Conservation (phyloP, 129 eudicot species). For the Kitagawia praeruptora region DNA sequence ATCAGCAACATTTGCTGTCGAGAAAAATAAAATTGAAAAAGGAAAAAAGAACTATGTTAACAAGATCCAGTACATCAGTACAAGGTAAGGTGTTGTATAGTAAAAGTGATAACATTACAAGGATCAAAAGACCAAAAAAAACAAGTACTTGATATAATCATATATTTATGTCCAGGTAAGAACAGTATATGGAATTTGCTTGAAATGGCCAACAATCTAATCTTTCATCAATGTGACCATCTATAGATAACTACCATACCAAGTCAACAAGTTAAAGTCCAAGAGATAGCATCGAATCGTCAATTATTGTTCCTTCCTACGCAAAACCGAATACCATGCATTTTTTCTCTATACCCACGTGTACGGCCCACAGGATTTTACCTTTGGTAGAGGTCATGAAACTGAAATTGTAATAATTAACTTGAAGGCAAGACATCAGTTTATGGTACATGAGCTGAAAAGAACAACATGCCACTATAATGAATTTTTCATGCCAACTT, state of each 20-base stretch:
- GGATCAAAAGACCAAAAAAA: neutral
- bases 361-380: neutral
- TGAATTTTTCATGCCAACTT: neutral
- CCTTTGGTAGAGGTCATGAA: neutral
- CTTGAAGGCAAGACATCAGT: neutral
- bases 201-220: neutral
- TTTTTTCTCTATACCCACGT: neutral
- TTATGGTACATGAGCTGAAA: neutral
- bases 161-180: neutral
- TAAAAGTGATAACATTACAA: neutral
- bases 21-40: neutral
- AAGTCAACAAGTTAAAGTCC: neutral
- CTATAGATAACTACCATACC: neutral
- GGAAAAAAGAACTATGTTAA: neutral
- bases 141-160: neutral
- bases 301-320: neutral
- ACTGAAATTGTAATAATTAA: neutral
- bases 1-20: constrained; percentile 74
- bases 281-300: neutral
- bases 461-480: neutral
- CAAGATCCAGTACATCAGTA: neutral
- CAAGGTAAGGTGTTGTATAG: neutral
- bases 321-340: neutral
- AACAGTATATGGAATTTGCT: neutral
- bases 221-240: neutral